A percentile compares a stretch with the other conserved stretches of the same genome.
These are phyloP conservation scores for Bipolaris bicolor DNA, from an alignment of 2,329 filamentous ascomycete genomes.

Conservation along the genomic window DNA sequence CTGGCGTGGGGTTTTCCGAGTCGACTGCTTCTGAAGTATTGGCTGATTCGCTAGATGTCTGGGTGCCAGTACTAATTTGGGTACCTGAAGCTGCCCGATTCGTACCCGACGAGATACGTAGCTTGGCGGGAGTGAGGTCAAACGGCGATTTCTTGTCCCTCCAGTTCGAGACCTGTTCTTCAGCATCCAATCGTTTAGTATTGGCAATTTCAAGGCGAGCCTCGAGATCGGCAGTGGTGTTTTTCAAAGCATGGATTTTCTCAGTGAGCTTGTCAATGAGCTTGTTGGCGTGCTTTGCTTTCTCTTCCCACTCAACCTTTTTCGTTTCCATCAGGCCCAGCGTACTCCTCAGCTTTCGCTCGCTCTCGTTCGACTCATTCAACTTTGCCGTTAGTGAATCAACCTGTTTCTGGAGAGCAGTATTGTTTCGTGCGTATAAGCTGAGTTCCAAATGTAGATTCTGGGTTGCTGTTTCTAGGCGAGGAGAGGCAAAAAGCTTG, in stretches of 20 bases:
- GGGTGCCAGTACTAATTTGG: constrained; percentile 38
- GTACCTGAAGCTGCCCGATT: constrained; percentile 11
- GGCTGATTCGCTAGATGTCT: constrained; percentile 35
- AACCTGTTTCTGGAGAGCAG: constrained; percentile 45
- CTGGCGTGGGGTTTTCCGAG: constrained; percentile 31
- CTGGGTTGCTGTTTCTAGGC: constrained; percentile 42
- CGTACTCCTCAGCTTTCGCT: constrained; percentile 36
- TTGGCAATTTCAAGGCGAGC: constrained; percentile 50
- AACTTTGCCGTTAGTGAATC: constrained; percentile 50
- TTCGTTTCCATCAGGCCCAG: constrained; percentile 43
- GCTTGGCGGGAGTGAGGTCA: constrained; percentile 23
- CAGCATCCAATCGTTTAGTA: constrained; percentile 50
- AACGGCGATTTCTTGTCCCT: constrained; percentile 37
- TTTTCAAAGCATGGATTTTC: constrained; percentile 41
- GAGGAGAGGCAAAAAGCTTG: constrained; percentile 44
- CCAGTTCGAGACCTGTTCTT: constrained; percentile 45
- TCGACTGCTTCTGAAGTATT: constrained; percentile 22
- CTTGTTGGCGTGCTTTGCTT: constrained; percentile 35
- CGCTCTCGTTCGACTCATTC: constrained; percentile 47
- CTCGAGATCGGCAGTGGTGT: constrained; percentile 49
- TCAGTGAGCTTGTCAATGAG: constrained; percentile 36
- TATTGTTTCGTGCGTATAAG: constrained; percentile 45
- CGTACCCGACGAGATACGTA: constrained; percentile 5
- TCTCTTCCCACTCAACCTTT: constrained; percentile 37
- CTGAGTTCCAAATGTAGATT: constrained; percentile 49